Evolutionary conservation across 352 stramenopile species (phyloP).

Genomic region (Blastocystis sp.): DNA sequence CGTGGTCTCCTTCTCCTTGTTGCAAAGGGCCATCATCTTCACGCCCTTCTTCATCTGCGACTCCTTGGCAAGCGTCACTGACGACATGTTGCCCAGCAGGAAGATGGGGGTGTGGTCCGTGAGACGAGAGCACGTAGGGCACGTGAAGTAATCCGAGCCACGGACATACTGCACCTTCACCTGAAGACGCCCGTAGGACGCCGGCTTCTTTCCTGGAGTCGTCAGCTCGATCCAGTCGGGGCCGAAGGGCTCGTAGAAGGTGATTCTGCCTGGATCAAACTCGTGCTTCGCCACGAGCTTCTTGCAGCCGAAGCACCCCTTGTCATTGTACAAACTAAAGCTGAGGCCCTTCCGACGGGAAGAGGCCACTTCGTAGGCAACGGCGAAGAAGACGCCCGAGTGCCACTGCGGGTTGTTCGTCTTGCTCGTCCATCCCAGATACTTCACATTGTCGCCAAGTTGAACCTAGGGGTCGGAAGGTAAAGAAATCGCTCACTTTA

Average conservation of each 20-base stretch:
- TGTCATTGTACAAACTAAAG: conserved; percentile 44
- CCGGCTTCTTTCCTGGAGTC: conserved; percentile 19
- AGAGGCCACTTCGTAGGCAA: not conserved
- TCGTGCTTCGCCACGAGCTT: conserved; percentile 16
- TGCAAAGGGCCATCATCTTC: not conserved
- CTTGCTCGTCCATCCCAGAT: conserved; percentile 1
- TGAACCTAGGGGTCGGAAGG: not conserved
- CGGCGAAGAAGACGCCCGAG: conserved; percentile 37
- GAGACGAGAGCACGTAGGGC: conserved; percentile 19
- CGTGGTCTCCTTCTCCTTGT: not conserved
- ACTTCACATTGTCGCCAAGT: not conserved
- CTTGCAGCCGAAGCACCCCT: conserved; percentile 33
- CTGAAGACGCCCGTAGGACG: not conserved
- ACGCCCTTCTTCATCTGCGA: conserved; percentile 8
- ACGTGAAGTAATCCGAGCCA: conserved; percentile 30
- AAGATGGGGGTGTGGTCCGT: conserved; percentile 25
- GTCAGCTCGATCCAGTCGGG: conserved; percentile 1
- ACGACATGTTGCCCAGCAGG: conserved; percentile 16
- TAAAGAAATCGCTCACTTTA: not conserved
- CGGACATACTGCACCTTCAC: conserved; percentile 57
- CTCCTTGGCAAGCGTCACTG: conserved; percentile 10
- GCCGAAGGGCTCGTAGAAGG: conserved; percentile 42
- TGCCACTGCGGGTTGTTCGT: conserved; percentile 22
- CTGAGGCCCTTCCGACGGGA: not conserved
- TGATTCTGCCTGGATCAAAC: conserved; percentile 37